Evolutionary conservation across 2,329 filamentous ascomycete genomes (phyloP), one percentile per base, ranked within the genome.

Genomic region (Dendryphion nanum): DNA sequence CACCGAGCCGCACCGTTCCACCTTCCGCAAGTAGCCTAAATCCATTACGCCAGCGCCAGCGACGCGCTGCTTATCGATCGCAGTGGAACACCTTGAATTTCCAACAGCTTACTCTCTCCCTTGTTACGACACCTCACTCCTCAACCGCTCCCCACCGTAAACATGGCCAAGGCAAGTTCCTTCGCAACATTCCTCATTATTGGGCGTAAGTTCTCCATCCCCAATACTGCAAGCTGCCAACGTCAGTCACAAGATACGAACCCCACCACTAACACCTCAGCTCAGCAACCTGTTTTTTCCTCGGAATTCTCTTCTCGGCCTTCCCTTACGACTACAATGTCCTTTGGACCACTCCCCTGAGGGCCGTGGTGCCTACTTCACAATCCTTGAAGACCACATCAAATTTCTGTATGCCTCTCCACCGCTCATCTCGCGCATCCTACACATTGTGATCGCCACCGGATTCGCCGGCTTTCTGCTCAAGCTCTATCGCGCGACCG

Each of bases 131-230:
- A n/a, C n/a, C n/a, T n/a, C n/a, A n/a, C n/a, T n/a, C n/a, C n/a
- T n/a, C n/a, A n/a, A n/a, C n/a, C n/a, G n/a, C n/a, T 26, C 10
- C 10, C 23, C n/a, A 26, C 23, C 23, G 23, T 38, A 40, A 50
- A 48, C 31, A 66, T 66, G 63, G 51, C 52, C 7, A 51, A 48
- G 38, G 48, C 57, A 32, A 60, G 60, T 40, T 89, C 89, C 34
- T 98, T 98, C 66, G 89, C 90, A 68, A 96, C 93, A 32, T 96
- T 95, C 64, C 84, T 98, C 69, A 96, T 98, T 63, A 84, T 97
- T 53, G 90, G 89, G 51, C 89, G 91, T 96, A 79, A 64, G 88
- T 81, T 35, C 28, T 40, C 23, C 48, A 35, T 39, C 35, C 4
- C 13, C 13, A n/a, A n/a, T 23, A 30, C 10, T 15, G 16, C n/a